Conservation (phyloP, 352 stramenopile genomes). For the Globisporangium irregulare region DNA sequence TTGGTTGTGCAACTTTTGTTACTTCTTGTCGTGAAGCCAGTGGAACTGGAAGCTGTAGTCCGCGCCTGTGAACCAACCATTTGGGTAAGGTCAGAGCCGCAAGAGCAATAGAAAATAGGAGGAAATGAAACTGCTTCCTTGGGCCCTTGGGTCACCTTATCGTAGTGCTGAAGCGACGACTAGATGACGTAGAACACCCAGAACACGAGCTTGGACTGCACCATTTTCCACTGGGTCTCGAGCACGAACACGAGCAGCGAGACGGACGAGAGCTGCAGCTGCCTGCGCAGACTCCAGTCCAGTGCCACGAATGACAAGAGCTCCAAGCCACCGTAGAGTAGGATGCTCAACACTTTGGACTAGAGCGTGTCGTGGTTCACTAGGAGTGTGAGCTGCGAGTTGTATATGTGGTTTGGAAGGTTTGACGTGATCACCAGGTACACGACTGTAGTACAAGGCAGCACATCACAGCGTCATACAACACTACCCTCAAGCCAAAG, state of each 20-base stretch:
- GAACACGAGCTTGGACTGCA: slow-evolving; percentile 33
- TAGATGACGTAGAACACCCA: slow-evolving; percentile 23
- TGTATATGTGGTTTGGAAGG: slow-evolving; percentile 5
- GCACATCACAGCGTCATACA: background rate
- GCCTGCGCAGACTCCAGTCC: slow-evolving; percentile 1
- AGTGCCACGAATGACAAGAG: background rate
- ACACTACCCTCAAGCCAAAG: background rate
- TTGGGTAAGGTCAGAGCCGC: background rate
- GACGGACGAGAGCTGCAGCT: slow-evolving; percentile 8
- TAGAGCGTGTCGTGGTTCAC: background rate
- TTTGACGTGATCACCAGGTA: background rate
- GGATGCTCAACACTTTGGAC: background rate
- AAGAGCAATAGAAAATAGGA: background rate
- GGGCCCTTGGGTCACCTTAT: background rate
- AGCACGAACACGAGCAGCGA: slow-evolving; percentile 34
- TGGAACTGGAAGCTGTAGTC: slow-evolving; percentile 9
- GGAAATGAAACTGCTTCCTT: background rate
- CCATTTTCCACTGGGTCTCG: slow-evolving; percentile 23
- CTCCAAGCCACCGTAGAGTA: background rate
- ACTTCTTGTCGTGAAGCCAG: slow-evolving; percentile 2
- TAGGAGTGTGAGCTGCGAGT: slow-evolving; percentile 1
- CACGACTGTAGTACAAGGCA: background rate
- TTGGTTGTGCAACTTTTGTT: too few species aligned
- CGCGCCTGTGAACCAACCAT: background rate
- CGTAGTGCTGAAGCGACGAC: slow-evolving; percentile 8